Evolutionary conservation across 306 rosid species (phyloP), one percentile per base, ranked within the genome.

Genomic region (Inga leiocalycina): DNA sequence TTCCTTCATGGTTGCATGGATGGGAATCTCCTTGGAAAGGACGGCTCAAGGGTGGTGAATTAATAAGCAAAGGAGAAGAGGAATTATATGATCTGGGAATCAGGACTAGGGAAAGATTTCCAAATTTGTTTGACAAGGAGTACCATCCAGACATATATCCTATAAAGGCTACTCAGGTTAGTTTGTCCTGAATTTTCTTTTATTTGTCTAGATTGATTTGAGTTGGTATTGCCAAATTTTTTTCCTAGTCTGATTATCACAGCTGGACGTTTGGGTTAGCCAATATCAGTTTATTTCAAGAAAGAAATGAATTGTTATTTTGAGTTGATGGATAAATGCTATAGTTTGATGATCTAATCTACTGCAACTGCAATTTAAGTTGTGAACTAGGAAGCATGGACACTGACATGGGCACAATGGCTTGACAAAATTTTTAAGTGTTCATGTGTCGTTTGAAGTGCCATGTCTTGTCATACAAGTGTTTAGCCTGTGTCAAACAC

Each of bases 21-120:
- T 96, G 99, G 99, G 77, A 85, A 76, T 93, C 97, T 85, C 97
- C 97, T 54, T 96, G 99, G 99, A 90, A 89, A 70, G 99, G 93
- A 79, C 89, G 79, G 85, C 88, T 70, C 19, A 92, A 48, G 84
- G 98, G 97, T 56, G 98, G 98, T 79, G 94, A 93, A 77, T 76
- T 96, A 77, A 80, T 89, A 69, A 82, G 10, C 74, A 78, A 59
- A 81, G 99, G 99, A 85, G 99, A 96, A 86, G 88, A 88, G 43
- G 99, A 96, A 83, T 81, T 93, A 45, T 93, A 93, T 86, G 89
- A 85, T 57, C 88, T 96, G 49, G 99, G 94, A 78, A 84, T 87
- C 80, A 88, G 94, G 86, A 84, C 82, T 78, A 88, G 94, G 87
- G 92, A 84, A 81, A 90, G 79, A 71, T 96, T 93, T 82, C 88